A percentile compares a stretch with the other conserved stretches of the same genome.
These are phyloP conservation scores for Kodamaea anthophila DNA, from an alignment of 1,139 yeast genomes.

Conservation along the genomic window DNA sequence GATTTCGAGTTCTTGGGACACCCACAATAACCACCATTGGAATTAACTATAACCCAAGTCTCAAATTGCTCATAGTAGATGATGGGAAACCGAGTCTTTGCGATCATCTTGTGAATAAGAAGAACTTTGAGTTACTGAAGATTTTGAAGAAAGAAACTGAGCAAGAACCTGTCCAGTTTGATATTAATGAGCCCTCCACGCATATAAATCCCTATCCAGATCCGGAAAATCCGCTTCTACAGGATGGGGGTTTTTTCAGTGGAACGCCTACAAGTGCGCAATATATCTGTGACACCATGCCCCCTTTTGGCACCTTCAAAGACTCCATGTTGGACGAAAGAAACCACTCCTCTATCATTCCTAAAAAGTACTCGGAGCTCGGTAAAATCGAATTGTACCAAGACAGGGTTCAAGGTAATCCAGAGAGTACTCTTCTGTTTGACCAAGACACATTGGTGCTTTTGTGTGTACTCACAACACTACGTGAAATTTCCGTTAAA, in stretches of 20 bases:
- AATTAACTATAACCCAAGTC: constrained; percentile 26
- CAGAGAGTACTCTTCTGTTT: constrained; percentile 27
- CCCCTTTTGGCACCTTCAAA: constrained; percentile 37
- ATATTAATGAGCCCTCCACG: constrained; percentile 7
- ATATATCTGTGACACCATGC: constrained; percentile 29
- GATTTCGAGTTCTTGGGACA: constrained; percentile 38
- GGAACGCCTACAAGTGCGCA: constrained; percentile 8
- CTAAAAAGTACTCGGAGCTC: constrained; percentile 24
- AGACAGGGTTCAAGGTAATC: constrained; percentile 19
- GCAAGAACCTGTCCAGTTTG: constrained; percentile 4
- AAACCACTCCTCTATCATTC: constrained; percentile 7
- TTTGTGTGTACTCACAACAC: constrained; percentile 23
- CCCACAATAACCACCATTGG: constrained; percentile 27
- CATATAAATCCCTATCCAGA: constrained; percentile 27
- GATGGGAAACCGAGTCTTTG: constrained; percentile 30
- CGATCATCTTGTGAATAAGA: constrained; percentile 29
- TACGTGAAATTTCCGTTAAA: constrained; percentile 29
- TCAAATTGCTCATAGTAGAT: constrained; percentile 33
- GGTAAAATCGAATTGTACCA: constrained; percentile 36
- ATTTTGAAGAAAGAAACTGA: constrained; percentile 13
- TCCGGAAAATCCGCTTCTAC: constrained; percentile 17
- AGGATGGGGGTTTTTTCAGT: constrained; percentile 4
- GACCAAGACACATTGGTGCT: constrained; percentile 30
- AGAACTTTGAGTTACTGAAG: constrained; percentile 24
- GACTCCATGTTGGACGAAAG: constrained; percentile 23